These are phyloP conservation scores for Paulinella micropora DNA, from an alignment of 78 protist genomes.

Conservation along the genomic window DNA sequence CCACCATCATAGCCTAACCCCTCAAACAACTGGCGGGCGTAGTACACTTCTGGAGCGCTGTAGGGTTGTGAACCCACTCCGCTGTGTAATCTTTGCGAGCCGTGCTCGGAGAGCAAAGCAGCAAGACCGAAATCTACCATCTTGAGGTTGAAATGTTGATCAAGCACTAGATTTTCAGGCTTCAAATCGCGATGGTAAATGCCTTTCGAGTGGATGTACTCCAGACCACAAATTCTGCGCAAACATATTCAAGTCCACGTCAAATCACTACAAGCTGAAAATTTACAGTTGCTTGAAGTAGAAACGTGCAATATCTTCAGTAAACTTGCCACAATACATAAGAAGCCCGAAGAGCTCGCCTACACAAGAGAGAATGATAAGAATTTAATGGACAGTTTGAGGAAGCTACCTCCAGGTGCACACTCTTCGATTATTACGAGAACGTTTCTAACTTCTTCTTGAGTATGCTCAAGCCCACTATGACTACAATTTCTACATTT, in stretches of 20 bases:
- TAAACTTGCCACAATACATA: background rate
- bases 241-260: too few relatives aligned
- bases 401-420: background rate
- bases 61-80: constrained; percentile 15
- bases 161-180: constrained; percentile 11
- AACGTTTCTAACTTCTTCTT: background rate
- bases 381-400: too few relatives aligned
- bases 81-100: background rate
- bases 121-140: constrained; percentile 16
- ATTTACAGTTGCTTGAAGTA: constrained; percentile 3
- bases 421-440: background rate
- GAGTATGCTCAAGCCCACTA: too few relatives aligned
- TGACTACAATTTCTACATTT: too few relatives aligned
- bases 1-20: background rate
- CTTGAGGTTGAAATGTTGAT: background rate
- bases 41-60: constrained; percentile 14
- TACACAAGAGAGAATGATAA: too few relatives aligned
- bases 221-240: background rate
- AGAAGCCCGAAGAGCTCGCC: constrained; percentile 2
- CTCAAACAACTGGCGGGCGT: background rate
- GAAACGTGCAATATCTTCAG: background rate
- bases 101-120: background rate
- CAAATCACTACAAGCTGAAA: too few relatives aligned
- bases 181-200: background rate
- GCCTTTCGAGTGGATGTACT: background rate